phyloP scores from a whole-genome alignment of 805 yeast genomes.

The Metschnikowia baotianmanensis region DNA sequence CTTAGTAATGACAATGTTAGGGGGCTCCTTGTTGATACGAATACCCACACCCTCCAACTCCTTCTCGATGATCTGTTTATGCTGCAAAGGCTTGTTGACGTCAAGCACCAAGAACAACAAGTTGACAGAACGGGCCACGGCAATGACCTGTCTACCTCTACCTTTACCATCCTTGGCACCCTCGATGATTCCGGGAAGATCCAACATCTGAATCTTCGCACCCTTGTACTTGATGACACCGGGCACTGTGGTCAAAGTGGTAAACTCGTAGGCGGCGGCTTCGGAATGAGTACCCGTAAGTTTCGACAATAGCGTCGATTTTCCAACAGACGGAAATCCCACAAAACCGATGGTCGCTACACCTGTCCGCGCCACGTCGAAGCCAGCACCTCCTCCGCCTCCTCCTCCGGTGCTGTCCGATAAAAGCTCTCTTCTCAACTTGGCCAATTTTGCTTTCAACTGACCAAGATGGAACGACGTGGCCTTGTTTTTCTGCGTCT shows the following conservation, averaged over 20 bases:
- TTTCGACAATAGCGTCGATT: constrained; percentile 79
- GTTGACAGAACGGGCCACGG: constrained; percentile 98
- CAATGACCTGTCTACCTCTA: constrained; percentile 95
- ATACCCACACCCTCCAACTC: constrained; percentile 98
- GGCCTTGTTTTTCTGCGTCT: constrained; percentile 96
- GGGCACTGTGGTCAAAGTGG: constrained; percentile 96
- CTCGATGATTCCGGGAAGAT: constrained; percentile 86
- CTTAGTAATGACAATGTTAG: constrained; percentile 86
- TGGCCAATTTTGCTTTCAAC: constrained; percentile 93
- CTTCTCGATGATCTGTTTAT: constrained; percentile 88
- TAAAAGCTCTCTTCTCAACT: constrained; percentile 86
- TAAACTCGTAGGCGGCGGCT: constrained; percentile 97
- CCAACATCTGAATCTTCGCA: constrained; percentile 95
- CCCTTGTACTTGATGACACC: constrained; percentile 96
- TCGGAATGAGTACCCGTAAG: constrained; percentile 96
- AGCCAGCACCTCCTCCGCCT: constrained; percentile 91
- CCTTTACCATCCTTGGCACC: constrained; percentile 93
- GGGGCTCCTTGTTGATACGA: constrained; percentile 86
- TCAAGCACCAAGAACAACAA: constrained; percentile 90
- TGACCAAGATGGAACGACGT: constrained; percentile 97
- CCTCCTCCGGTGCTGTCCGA: constrained; percentile 61
- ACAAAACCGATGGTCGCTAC: constrained; percentile 97
- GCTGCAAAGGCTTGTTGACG: constrained; percentile 93
- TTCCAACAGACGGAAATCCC: constrained; percentile 97
- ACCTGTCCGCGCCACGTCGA: constrained; percentile 98